These are phyloP conservation scores for Hortaea sp. DNA, from an alignment of 2,329 filamentous ascomycete species.

Conservation along the genomic window DNA sequence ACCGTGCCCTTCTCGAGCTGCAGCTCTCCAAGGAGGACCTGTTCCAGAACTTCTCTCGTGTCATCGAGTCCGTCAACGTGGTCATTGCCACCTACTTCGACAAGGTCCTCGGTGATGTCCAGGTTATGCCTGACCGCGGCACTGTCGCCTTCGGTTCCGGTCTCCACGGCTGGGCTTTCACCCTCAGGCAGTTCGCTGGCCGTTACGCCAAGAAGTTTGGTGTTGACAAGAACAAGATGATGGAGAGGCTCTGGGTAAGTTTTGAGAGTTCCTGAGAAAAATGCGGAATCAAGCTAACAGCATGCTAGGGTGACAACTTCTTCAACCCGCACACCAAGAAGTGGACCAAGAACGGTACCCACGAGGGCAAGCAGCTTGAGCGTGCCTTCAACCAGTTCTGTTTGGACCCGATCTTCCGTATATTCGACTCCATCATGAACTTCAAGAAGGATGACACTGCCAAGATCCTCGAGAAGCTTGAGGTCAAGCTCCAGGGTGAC, in stretches of 20 bases:
- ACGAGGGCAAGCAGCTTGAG: constrained; percentile 84
- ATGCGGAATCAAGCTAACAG: constrained; percentile 8
- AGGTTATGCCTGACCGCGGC: constrained; percentile 96
- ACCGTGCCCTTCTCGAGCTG: constrained; percentile 97
- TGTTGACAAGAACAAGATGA: constrained; percentile 99
- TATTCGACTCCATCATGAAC: constrained; percentile 95
- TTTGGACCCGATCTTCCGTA: constrained; percentile 98
- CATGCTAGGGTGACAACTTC: constrained; percentile 75
- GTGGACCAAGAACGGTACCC: constrained; percentile 81
- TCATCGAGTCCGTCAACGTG: constrained; percentile 99
- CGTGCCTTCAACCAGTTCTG: constrained; percentile 99
- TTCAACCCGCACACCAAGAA: constrained; percentile 99
- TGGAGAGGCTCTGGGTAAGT: constrained; percentile 95
- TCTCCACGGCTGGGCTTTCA: constrained; percentile 99
- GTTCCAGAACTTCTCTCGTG: constrained; percentile 99
- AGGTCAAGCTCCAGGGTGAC: constrained; percentile 78
- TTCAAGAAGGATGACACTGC: constrained; percentile 91
- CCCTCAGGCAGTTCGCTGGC: constrained; percentile 90
- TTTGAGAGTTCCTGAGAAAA: too few relatives aligned
- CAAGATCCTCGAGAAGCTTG: constrained; percentile 80
- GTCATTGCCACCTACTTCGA: constrained; percentile 99
- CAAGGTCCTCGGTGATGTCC: constrained; percentile 92
- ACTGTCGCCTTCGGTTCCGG: constrained; percentile 98
- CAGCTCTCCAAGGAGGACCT: constrained; percentile 98
- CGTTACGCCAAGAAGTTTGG: constrained; percentile 99